These are phyloP conservation scores for Paxillus rubicundulus DNA, from an alignment of 768 basidiomycete genomes.

Conservation along the genomic window DNA sequence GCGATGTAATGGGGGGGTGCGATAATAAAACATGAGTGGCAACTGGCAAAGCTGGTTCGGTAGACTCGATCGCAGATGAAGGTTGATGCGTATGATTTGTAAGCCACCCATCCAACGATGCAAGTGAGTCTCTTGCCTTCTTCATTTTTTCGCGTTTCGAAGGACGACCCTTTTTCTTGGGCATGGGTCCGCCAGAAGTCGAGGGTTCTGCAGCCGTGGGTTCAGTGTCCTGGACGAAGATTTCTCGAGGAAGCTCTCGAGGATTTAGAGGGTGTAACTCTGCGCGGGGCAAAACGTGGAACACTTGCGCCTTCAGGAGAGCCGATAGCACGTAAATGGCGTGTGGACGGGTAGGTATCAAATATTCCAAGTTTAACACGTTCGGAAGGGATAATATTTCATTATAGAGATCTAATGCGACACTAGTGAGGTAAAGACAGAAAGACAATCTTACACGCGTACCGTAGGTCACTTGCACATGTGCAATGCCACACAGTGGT, in stretches of 20 bases:
- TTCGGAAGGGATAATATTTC: conserved; percentile 50
- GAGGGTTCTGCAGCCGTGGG: conserved; percentile 3
- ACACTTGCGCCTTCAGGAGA: conserved; percentile 48
- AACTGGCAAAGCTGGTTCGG: conserved; percentile 1
- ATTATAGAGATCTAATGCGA: conserved; percentile 51
- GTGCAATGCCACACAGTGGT: conserved; percentile 45
- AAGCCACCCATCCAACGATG: conserved; percentile 49
- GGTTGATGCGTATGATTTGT: conserved; percentile 24
- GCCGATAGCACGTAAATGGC: conserved; percentile 47
- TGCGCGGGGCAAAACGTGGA: conserved; percentile 60
- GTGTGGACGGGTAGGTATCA: conserved; percentile 49
- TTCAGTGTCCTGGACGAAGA: conserved; percentile 44
- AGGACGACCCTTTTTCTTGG: conserved; percentile 63
- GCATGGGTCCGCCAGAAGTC: conserved; percentile 12
- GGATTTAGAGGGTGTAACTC: conserved; percentile 54
- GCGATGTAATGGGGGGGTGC: conserved; percentile 32
- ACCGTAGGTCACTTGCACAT: conserved; percentile 64
- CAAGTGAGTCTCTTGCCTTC: conserved; percentile 50
- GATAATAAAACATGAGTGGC: conserved; percentile 35
- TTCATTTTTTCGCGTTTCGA: conserved; percentile 57
- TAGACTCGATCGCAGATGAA: conserved; percentile 3
- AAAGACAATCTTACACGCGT: conserved; percentile 8
- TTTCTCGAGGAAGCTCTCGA: conserved; percentile 65
- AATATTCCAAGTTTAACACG: conserved; percentile 37
- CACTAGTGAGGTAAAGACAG: neutral